Evolutionary conservation across 2,329 filamentous ascomycete genomes (phyloP), one percentile per base, ranked within the genome.

Genomic region (Ustulina deusta): DNA sequence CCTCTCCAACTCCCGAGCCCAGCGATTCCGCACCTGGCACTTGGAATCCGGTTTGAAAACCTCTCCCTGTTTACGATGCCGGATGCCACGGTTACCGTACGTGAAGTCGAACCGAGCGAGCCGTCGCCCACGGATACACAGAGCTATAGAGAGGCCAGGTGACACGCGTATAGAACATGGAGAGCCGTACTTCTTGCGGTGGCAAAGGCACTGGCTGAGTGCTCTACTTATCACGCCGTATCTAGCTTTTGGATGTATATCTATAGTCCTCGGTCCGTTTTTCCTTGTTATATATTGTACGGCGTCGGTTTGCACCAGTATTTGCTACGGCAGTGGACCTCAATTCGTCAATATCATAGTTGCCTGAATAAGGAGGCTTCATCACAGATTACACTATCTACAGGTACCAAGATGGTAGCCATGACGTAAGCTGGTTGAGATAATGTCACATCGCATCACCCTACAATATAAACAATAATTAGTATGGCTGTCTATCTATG

Each of bases 1-100:
- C 44, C 42, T 9, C 58, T 57, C 46, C 32, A 40, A 29, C 66
- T 68, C 25, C 66, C 66, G 13, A 68, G 66, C 20, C 66, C 66
- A 25, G 66, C 61, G 25, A 61, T 65, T 25, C 49, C 62, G 27
- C 61, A 20, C 27, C 25, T 36, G 13, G 40, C 27, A 38, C 42
- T 54, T 13, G 32, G 25, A n/a, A 22, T 63, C 7, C 48, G 48
- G 20, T 64, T 67, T 27, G 32, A 60, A 7, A 59, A 56, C 6
- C 15, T 36, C 6, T 44, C 54, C 48, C 25, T 51, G 2, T 61
- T 67, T 22, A n/a, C 42, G 25, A 32, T 64, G 22, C 55, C 65
- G 1, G 40, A 56, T 27, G 9, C 61, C 36, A 48, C 61, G 4
- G 9, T 49, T n/a, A 29, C 17, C 11, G 5, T 11, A 6, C 13